Percentiles rank a stretch among this genome's conserved stretches.
Conservation (phyloP, 1,284 basidiomycete species). For the Rhodotorula glutinis region DNA sequence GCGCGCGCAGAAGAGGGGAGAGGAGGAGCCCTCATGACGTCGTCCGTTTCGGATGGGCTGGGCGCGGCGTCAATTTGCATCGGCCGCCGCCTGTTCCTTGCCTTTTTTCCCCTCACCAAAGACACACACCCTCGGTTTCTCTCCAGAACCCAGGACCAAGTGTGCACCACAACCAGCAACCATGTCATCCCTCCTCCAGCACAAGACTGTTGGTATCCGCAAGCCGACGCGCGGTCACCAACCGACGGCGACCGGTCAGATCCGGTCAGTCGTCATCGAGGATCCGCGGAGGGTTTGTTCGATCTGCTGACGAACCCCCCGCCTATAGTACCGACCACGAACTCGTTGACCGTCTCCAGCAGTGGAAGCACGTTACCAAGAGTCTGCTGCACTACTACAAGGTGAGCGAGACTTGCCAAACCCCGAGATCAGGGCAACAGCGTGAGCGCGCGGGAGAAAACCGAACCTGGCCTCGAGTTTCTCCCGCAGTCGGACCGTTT, state of each 20-base stretch:
- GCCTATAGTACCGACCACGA: slow-evolving; percentile 31
- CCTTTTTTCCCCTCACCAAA: background rate
- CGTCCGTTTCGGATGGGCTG: no score
- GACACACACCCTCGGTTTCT: no score
- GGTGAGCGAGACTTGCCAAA: background rate
- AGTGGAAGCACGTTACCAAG: slow-evolving; percentile 42
- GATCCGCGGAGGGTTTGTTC: no score
- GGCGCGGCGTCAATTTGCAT: background rate
- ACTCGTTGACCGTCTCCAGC: slow-evolving; percentile 38
- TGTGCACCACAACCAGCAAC: no score
- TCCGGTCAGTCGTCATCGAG: slow-evolving; percentile 12
- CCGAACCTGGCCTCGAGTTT: no score
- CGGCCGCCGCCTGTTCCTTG: background rate
- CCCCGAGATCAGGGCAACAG: background rate
- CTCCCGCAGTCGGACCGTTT: no score
- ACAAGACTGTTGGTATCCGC: slow-evolving; percentile 31
- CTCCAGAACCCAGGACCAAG: background rate
- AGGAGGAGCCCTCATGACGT: no score
- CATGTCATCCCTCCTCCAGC: slow-evolving; percentile 31
- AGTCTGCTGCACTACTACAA: slow-evolving; percentile 37
- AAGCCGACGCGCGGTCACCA: slow-evolving; percentile 40
- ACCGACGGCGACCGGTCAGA: slow-evolving; percentile 18
- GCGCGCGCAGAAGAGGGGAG: no score
- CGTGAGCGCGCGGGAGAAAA: background rate
- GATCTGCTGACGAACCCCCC: no score